These are phyloP conservation scores for Tulasnella sp. DNA, from an alignment of 768 basidiomycete genomes.

Conservation along the genomic window DNA sequence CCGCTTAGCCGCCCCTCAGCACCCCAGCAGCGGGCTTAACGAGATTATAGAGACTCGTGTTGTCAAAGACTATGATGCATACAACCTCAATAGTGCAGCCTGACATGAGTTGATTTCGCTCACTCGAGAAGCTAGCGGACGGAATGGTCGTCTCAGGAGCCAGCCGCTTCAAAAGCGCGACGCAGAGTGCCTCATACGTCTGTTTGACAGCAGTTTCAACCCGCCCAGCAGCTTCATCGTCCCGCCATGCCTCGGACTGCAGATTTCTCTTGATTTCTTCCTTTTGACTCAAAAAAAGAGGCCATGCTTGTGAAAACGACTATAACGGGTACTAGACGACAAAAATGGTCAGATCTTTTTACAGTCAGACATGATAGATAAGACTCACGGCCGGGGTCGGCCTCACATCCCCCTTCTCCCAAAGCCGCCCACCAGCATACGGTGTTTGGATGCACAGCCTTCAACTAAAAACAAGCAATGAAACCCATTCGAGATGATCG, in stretches of 20 bases:
- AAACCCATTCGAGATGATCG: background rate
- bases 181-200: background rate
- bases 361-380: background rate
- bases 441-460: conserved; percentile 29
- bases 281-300: background rate
- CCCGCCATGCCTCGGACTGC: background rate
- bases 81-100: no score
- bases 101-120: no score
- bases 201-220: background rate
- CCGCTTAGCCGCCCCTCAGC: background rate
- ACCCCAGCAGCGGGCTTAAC: no score
- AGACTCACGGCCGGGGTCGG: conserved; percentile 3
- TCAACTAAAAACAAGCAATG: background rate
- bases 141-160: no score
- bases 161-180: background rate
- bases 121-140: no score
- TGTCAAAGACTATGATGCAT: no score
- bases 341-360: background rate
- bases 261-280: background rate
- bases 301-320: background rate
- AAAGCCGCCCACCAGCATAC: conserved; percentile 20
- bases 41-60: background rate
- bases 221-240: background rate
- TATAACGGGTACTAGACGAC: conserved; percentile 11
- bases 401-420: conserved; percentile 24